Percentiles rank a stretch among this genome's conserved stretches.
Conservation (phyloP, 2,329 filamentous ascomycete genomes). For the Scedosporium minutisporum region DNA sequence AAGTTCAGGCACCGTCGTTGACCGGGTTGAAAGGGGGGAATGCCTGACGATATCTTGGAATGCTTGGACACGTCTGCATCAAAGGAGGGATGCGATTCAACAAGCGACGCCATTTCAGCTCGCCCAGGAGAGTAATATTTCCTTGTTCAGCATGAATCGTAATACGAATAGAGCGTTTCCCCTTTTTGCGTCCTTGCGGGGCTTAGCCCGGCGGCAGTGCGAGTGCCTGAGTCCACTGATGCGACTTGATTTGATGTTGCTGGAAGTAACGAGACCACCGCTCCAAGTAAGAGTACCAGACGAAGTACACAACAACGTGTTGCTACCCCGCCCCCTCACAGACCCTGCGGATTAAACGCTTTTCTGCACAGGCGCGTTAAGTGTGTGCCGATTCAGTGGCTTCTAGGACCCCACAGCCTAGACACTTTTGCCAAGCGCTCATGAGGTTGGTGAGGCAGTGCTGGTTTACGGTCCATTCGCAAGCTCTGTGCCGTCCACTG, state of each 20-base stretch:
- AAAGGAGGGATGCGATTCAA: not conserved
- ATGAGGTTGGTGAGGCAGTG: no score
- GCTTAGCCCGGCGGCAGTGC: conserved; percentile 13
- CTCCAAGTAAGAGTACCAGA: no score
- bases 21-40: not conserved
- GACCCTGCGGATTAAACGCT: no score
- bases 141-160: not conserved
- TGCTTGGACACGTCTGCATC: not conserved
- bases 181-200: not conserved
- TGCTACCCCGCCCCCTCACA: no score
- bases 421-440: no score
- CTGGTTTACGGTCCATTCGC: not conserved
- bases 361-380: no score
- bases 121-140: not conserved
- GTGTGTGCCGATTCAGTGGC: no score
- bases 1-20: not conserved
- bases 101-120: not conserved
- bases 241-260: no score
- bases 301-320: no score
- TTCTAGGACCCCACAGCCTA: no score
- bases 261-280: no score
- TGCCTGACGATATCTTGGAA: not conserved
- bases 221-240: conserved; percentile 9
- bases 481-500: conserved; percentile 4
- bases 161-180: not conserved